Evolutionary conservation across 129 eudicot genomes (phyloP).

Genomic region (Flaveria bidentis): DNA sequence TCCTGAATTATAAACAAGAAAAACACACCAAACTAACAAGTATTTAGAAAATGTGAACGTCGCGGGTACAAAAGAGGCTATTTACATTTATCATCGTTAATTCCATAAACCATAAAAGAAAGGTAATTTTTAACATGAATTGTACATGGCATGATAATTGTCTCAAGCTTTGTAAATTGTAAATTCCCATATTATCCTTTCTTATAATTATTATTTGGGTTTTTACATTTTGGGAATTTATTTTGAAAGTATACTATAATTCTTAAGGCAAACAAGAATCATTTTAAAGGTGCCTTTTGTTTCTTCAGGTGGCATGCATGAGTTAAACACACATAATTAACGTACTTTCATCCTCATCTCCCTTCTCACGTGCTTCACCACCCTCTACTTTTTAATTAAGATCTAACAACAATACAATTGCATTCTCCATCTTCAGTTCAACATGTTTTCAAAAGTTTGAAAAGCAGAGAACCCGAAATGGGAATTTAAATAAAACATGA

Average conservation of each 20-base stretch:
- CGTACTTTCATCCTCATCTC: slow-evolving; percentile 23
- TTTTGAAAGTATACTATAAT: slow-evolving; percentile 31
- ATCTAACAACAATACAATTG: slow-evolving; percentile 3
- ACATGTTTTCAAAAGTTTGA: background rate
- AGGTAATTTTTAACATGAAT: too few relatives aligned
- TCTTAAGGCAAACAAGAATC: slow-evolving; percentile 40
- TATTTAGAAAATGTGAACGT: too few relatives aligned
- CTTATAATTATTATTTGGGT: slow-evolving; percentile 31
- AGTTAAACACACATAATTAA: slow-evolving; percentile 16
- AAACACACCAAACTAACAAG: too few relatives aligned
- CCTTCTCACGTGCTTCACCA: slow-evolving; percentile 29
- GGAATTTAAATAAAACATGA: background rate
- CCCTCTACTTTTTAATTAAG: slow-evolving; percentile 20
- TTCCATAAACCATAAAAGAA: too few relatives aligned
- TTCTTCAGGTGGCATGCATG: slow-evolving; percentile 44
- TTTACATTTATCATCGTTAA: too few relatives aligned
- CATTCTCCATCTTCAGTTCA: background rate
- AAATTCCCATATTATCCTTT: slow-evolving; percentile 31
- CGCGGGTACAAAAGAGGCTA: too few relatives aligned
- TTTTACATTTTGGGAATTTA: slow-evolving; percentile 16
- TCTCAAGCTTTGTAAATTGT: too few relatives aligned
- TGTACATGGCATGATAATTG: too few relatives aligned
- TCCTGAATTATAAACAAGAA: too few relatives aligned
- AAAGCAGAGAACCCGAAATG: background rate
- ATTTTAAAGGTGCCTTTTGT: slow-evolving; percentile 42